phyloP scores from a whole-genome alignment of 2,329 filamentous ascomycete genomes.

The Penicillium sp. region DNA sequence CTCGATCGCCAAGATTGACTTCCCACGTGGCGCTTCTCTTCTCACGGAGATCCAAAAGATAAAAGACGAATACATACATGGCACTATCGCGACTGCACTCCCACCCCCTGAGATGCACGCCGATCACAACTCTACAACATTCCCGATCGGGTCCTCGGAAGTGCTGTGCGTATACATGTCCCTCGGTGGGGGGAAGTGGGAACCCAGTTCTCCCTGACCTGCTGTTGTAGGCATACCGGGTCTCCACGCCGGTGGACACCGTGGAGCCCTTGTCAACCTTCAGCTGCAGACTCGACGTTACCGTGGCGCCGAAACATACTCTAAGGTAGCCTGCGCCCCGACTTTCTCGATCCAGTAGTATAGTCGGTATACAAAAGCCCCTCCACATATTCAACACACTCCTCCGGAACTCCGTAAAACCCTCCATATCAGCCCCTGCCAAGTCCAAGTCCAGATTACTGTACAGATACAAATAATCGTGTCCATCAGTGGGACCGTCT shows the following conservation, averaged over 20 bases:
- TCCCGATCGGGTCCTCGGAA: background rate
- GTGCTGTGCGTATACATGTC: conserved; percentile 13
- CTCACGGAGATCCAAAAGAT: background rate
- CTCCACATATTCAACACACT: background rate
- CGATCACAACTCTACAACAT: background rate
- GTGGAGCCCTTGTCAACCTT: background rate
- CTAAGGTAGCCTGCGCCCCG: background rate
- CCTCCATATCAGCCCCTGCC: background rate
- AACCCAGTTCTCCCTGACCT: conserved; percentile 12
- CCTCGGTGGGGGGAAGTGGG: conserved; percentile 4
- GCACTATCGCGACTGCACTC: background rate
- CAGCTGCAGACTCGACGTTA: background rate
- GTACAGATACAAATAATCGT: background rate
- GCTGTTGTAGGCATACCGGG: conserved; percentile 13
- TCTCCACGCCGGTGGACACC: background rate
- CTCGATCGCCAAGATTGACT: background rate
- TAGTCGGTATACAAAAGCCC: background rate
- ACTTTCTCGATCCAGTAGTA: background rate
- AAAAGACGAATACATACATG: background rate
- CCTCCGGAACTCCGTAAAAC: background rate
- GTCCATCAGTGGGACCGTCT: background rate
- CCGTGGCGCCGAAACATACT: background rate
- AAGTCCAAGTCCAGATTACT: background rate
- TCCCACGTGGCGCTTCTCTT: background rate
- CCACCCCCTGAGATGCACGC: background rate